These are phyloP conservation scores for Dorcoceras hygrometricum DNA, from an alignment of 257 asterid species.

Conservation along the genomic window DNA sequence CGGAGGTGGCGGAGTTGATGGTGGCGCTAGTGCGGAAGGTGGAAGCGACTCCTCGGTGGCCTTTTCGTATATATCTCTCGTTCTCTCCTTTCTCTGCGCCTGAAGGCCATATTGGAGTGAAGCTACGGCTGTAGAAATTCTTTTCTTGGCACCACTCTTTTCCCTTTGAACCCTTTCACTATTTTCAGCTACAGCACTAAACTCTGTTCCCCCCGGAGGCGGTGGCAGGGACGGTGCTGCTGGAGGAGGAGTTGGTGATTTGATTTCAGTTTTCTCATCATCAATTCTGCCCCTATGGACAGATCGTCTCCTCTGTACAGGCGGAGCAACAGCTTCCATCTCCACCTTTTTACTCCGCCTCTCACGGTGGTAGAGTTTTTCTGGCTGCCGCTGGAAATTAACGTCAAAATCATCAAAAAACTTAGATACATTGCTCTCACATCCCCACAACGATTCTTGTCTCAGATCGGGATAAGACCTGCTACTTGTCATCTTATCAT, in stretches of 20 bases:
- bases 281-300: slow-evolving; percentile 38
- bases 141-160: slow-evolving; percentile 67
- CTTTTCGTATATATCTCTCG: slow-evolving; percentile 39
- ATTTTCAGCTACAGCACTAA: slow-evolving; percentile 26
- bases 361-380: slow-evolving; percentile 23
- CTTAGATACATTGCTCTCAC: slow-evolving; percentile 37
- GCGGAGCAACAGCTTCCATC: slow-evolving; percentile 27
- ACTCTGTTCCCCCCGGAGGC: background rate
- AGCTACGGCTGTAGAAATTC: slow-evolving; percentile 60
- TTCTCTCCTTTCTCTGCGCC: slow-evolving; percentile 56
- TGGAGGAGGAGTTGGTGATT: slow-evolving; percentile 30
- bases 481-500: slow-evolving; percentile 47
- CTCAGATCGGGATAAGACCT: slow-evolving; percentile 82
- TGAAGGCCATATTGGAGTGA: slow-evolving; percentile 49
- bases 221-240: slow-evolving; percentile 24
- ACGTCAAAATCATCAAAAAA: slow-evolving; percentile 66
- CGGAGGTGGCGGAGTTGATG: slow-evolving; percentile 41
- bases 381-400: slow-evolving; percentile 38
- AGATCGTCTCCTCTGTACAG: slow-evolving; percentile 48
- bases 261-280: slow-evolving; percentile 25
- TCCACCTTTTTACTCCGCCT: slow-evolving; percentile 29
- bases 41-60: slow-evolving; percentile 43
- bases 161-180: slow-evolving; percentile 34
- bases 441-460: slow-evolving; percentile 52
- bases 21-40: slow-evolving; percentile 33